Base-by-base conservation (phyloP, 2,329 filamentous ascomycete species). In the Sporothrix pseudoabietina region DNA sequence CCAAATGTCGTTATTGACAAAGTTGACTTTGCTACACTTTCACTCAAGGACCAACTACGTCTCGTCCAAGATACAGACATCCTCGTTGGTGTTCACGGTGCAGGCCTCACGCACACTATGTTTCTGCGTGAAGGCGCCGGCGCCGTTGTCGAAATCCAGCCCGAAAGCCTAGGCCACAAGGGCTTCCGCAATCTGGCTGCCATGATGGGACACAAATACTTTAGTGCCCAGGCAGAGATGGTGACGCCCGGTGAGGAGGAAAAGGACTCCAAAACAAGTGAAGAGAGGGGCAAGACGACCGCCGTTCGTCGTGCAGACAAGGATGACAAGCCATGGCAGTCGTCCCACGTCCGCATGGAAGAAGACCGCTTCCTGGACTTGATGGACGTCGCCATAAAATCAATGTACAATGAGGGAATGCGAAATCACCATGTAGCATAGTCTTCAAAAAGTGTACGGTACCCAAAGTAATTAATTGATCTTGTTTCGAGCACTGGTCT, bases 61-160 rank as follows among this genome's bases (percentile, higher is more conserved):
- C 57, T 82, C 2, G 78, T 80, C 14, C 80, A 78, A n/a, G 77
- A 77, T 32, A 84, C 83, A 0, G 83, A 84, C 73, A 75, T 85
- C 16, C 77, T 85, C 7, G 79, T 84, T 8, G 83, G 83, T 41
- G 80, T 83, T 1, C 83, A 85, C 76, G 84, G 84, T 52, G 83
- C 83, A 0, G 83, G 82, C 0, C 77, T 85, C 14, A 82, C 83
- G 2, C 82, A 85, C 74, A 75, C 76, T 1, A 80, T 85, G 75
- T 85, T 84, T 71, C 77, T 84, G 74, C 77, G 78, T 35, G 52
- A 65, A 12, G 76, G 77, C 10, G 78, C 78, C 1, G 78, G 77
- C 1, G 80, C 79, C n/a, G 76, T 85, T 9, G 81, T 85, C 9
- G 83, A 86, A 77, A 84, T 85, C 49, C 76, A 82, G 49, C 84